These are phyloP conservation scores for Neoboletus subvelutipes DNA, from an alignment of 768 basidiomycete species.

Conservation along the genomic window DNA sequence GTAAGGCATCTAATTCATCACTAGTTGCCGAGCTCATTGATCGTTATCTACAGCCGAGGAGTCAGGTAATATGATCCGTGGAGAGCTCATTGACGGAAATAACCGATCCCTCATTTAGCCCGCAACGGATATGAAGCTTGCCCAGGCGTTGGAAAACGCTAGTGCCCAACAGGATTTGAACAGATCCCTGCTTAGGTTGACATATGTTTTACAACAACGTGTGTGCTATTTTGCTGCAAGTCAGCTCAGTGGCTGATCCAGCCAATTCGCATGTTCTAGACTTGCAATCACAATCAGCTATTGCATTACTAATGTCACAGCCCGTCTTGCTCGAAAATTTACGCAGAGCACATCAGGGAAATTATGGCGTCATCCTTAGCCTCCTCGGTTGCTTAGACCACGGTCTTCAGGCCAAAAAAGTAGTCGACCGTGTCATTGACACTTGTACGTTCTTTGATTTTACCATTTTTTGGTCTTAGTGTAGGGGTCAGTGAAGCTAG, in stretches of 20 bases:
- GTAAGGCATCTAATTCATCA: constrained; percentile 34
- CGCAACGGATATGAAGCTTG: constrained; percentile 57
- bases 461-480: background rate
- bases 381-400: constrained; percentile 91
- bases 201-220: constrained; percentile 82
- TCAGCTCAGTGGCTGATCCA: background rate
- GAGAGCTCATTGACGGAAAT: background rate
- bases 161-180: constrained; percentile 79
- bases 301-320: constrained; percentile 79
- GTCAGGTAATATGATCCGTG: constrained; percentile 26
- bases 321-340: constrained; percentile 81
- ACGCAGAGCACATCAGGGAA: constrained; percentile 88
- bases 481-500: background rate
- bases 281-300: constrained; percentile 74
- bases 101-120: constrained; percentile 19
- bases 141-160: constrained; percentile 69
- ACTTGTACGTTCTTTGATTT: constrained; percentile 40
- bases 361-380: constrained; percentile 88
- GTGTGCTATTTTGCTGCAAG: constrained; percentile 16
- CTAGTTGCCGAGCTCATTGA: background rate
- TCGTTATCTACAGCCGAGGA: constrained; percentile 21
- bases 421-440: constrained; percentile 91
- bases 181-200: constrained; percentile 71
- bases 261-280: constrained; percentile 40
- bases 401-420: constrained; percentile 78